Conservation (phyloP, 2,329 filamentous ascomycete species). For the Malbranchea zuffiana region DNA sequence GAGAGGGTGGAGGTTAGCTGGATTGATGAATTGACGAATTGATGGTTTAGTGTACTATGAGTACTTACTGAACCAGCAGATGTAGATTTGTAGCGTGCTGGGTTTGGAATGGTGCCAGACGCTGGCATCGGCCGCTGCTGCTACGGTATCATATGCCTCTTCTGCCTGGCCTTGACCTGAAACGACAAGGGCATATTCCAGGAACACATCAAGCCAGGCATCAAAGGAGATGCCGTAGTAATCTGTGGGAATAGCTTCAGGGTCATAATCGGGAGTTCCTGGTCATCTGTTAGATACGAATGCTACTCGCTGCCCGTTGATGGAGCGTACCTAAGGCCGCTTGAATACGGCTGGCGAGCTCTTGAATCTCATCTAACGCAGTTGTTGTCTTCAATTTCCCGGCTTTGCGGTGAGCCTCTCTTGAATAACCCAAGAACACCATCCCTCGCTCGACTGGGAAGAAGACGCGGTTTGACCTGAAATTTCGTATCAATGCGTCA, state of each 20-base stretch:
- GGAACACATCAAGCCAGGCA: slow-evolving; percentile 80
- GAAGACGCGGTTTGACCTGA: slow-evolving; percentile 49
- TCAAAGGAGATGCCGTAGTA: slow-evolving; percentile 73
- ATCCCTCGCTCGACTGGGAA: slow-evolving; percentile 45
- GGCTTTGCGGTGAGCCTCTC: slow-evolving; percentile 30
- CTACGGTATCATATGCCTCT: slow-evolving; percentile 69
- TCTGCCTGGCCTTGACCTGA: slow-evolving; percentile 56
- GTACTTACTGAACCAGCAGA: slow-evolving; percentile 60
- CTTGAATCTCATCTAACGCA: slow-evolving; percentile 34
- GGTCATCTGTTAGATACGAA: slow-evolving; percentile 1
- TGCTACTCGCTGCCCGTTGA: neutral
- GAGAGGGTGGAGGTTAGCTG: slow-evolving; percentile 14
- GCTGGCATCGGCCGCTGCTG: slow-evolving; percentile 66
- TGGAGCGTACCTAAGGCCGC: slow-evolving; percentile 30
- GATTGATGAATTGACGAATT: neutral
- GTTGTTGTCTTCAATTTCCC: slow-evolving; percentile 26
- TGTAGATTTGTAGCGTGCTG: slow-evolving; percentile 60
- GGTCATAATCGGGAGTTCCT: slow-evolving; percentile 13
- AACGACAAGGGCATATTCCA: slow-evolving; percentile 71
- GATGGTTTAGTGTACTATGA: neutral
- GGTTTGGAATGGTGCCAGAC: slow-evolving; percentile 65
- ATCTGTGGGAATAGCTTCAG: slow-evolving; percentile 35
- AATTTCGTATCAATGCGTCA: slow-evolving; percentile 48
- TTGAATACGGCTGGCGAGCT: slow-evolving; percentile 36
- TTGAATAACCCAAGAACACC: slow-evolving; percentile 41